Conservation (phyloP, 805 yeast genomes). For the Candida ovalis region DNA sequence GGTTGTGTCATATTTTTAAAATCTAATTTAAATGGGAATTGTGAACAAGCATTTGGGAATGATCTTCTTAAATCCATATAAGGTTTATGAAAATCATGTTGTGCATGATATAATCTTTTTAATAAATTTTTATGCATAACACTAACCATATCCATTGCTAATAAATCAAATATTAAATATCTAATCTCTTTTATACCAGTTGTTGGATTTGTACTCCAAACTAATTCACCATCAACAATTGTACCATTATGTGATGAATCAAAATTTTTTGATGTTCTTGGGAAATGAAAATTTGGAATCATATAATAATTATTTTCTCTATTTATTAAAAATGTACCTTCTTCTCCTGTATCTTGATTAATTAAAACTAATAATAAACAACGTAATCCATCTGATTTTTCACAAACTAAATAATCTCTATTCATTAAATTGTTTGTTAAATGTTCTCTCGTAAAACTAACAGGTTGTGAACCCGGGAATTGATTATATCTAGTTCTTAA, state of each 20-base stretch:
- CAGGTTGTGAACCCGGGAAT: constrained; percentile 95
- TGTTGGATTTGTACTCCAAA: constrained; percentile 55
- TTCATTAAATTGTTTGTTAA: constrained; percentile 54
- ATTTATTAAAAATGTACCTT: constrained; percentile 84
- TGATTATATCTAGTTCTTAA: constrained; percentile 49
- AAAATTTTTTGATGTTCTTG: constrained; percentile 44
- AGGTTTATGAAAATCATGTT: constrained; percentile 78
- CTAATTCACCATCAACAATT: constrained; percentile 91
- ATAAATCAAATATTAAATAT: constrained; percentile 86
- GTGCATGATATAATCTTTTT: constrained; percentile 82
- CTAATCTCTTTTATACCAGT: constrained; percentile 62
- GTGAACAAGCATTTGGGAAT: constrained; percentile 69
- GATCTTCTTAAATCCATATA: constrained; percentile 63
- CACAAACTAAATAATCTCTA: constrained; percentile 91
- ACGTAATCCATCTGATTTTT: constrained; percentile 90
- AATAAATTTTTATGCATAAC: constrained; percentile 69
- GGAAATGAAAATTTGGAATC: constrained; percentile 83
- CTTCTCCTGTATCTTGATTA: constrained; percentile 66
- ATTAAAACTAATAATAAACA: constrained; percentile 67
- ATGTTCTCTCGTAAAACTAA: constrained; percentile 78
- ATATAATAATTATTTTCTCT: constrained; percentile 83
- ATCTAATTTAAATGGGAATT: constrained; percentile 81
- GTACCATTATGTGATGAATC: constrained; percentile 78
- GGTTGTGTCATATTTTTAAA: constrained; percentile 87
- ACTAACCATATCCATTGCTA: constrained; percentile 73